These are phyloP conservation scores for Phytophthora ramorum DNA, from an alignment of 352 stramenopile species.

Conservation along the genomic window DNA sequence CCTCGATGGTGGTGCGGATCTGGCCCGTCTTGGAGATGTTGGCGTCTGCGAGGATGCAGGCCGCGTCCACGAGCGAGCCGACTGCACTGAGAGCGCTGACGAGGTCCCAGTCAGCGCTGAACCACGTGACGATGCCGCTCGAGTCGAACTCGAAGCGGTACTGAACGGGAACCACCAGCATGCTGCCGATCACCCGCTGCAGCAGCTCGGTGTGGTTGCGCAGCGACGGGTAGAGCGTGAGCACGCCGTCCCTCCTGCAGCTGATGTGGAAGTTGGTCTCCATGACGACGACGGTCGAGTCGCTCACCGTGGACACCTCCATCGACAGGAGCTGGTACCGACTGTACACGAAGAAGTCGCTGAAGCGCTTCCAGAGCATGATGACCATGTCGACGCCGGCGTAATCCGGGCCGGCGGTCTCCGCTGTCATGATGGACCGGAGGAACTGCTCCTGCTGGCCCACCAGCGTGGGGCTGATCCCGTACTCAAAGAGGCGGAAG, in stretches of 20 bases:
- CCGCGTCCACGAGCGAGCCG: conserved; percentile 54
- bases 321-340: conserved; percentile 41
- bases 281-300: conserved; percentile 59
- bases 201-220: conserved; percentile 48
- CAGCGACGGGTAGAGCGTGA: conserved; percentile 55
- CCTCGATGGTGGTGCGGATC: conserved; percentile 44
- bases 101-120: conserved; percentile 70
- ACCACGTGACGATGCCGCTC: conserved; percentile 51
- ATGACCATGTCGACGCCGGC: conserved; percentile 48
- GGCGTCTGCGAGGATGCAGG: conserved; percentile 46
- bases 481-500: conserved; percentile 60
- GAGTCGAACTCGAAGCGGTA: conserved; percentile 66
- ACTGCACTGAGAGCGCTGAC: conserved; percentile 47
- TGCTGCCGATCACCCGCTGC: conserved; percentile 51
- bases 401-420: conserved; percentile 61
- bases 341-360: conserved; percentile 45
- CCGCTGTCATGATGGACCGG: conserved; percentile 53
- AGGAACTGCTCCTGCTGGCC: conserved; percentile 58
- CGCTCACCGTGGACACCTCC: conserved; percentile 38
- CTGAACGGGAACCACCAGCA: conserved; percentile 49
- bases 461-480: conserved; percentile 32
- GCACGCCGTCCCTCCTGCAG: conserved; percentile 45
- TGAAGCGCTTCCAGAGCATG: conserved; percentile 60
- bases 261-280: conserved; percentile 49
- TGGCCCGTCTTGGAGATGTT: conserved; percentile 68